Evolutionary conservation across 73 alveolate genomes (phyloP), one percentile per base, ranked within the genome.

Genomic region (Paramecium bursaria): DNA sequence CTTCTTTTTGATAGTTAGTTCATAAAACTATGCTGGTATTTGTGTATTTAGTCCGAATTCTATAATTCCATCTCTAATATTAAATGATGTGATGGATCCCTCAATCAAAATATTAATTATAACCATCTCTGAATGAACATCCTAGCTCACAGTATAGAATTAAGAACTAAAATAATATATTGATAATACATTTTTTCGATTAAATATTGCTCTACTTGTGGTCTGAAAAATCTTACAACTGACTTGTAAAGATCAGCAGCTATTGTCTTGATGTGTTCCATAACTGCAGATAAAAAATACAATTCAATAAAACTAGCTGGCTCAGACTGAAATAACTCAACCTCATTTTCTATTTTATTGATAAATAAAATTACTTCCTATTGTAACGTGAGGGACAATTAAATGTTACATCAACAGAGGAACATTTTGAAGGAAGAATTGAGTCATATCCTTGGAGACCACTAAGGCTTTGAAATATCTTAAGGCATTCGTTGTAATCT

Each of bases 401-500:
- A 79, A 46, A 53, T 52, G 42, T 17, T 33, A 39, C 55, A 79
- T 79, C 13, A 79, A 13, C 1, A 53, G 47, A 30, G 25, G 29
- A 17, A 79, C 54, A 33, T 79, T 79, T 11, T 19, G 35, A 9
- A 53, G 35, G 31, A 79, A 79, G 46, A 79, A 79, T 2, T 46
- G 17, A 4, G 50, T 49, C 76, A 79, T 53, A 51, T 79, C 89
- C 26, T 46, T 21, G 85, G 85, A 79, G 15, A 73, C 48, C 6
- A 79, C 74, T 14, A 79, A 22, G 13, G 51, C 39, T 51, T 79
- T 79, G 17, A 79, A 79, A 14, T 79, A 79, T 21, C 46, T 50
- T 11, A 79, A 50, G 33, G 89, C 89, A 55, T 57, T 53, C 22
- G 39, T 49, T 2, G 54, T 61, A 79, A 79, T 79, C 89, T 79